Evolutionary conservation across 176 grass and related monocot species (phyloP).

Genomic region (Saccharum spontaneum): DNA sequence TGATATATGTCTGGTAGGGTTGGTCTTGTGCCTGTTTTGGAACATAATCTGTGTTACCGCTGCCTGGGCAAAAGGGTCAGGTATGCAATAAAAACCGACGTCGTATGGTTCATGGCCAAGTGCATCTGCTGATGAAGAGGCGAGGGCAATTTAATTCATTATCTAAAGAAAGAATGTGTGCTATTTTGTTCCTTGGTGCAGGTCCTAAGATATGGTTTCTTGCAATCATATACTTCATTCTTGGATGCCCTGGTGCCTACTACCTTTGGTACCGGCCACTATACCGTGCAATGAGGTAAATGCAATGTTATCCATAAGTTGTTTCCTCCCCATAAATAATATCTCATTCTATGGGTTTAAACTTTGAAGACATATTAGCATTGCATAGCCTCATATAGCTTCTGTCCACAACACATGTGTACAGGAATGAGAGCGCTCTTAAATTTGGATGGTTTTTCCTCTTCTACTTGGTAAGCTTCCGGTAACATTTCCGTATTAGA

Average conservation of each 20-base stretch:
- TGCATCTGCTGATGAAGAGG: neutral
- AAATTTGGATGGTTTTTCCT: constrained; percentile 79
- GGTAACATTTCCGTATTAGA: neutral
- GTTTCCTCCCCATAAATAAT: neutral
- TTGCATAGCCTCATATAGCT: neutral
- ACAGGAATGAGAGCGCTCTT: constrained; percentile 73
- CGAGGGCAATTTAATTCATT: neutral
- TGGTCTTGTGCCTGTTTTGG: constrained; percentile 64
- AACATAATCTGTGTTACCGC: constrained; percentile 59
- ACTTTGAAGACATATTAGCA: neutral
- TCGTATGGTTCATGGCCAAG: neutral
- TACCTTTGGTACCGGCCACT: constrained; percentile 72
- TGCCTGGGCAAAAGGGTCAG: constrained; percentile 68
- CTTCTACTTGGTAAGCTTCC: constrained; percentile 56
- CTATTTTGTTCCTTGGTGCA: constrained; percentile 32
- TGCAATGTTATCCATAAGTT: neutral
- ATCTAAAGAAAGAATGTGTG: neutral
- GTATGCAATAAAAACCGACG: constrained; percentile 15
- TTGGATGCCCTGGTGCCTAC: constrained; percentile 71
- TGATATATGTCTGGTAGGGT: constrained; percentile 34
- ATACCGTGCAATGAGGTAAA: constrained; percentile 76
- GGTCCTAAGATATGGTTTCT: constrained; percentile 85
- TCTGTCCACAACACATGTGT: constrained; percentile 19
- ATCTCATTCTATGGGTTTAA: neutral
- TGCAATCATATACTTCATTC: constrained; percentile 68